phyloP scores from a whole-genome alignment of 306 rosid species.

The Rosa rugosa region DNA sequence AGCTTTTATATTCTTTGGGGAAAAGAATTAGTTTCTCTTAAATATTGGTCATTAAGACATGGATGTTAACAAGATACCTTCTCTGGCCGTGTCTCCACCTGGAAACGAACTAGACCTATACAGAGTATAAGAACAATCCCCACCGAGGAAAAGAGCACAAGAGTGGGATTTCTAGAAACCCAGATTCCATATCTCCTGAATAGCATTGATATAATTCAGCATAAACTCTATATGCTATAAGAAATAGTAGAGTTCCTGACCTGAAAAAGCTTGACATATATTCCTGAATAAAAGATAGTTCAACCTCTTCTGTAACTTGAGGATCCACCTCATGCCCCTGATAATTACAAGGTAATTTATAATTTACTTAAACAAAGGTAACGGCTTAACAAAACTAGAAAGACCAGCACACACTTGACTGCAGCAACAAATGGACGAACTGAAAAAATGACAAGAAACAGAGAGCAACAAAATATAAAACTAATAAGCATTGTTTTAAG shows the following conservation, averaged over 20 bases:
- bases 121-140: conserved; percentile 73
- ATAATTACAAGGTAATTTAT: not conserved
- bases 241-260: conserved; percentile 45
- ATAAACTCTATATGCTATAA: conserved; percentile 7
- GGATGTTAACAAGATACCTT: conserved; percentile 55
- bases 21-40: not conserved
- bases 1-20: not conserved
- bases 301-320: conserved; percentile 41
- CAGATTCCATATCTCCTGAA: conserved; percentile 82
- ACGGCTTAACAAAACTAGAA: conserved; percentile 7
- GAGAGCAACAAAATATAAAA: not conserved
- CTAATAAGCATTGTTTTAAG: not conserved
- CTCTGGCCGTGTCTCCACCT: conserved; percentile 92
- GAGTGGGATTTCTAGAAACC: conserved; percentile 75
- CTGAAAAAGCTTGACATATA: conserved; percentile 75
- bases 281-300: conserved; percentile 67
- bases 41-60: conserved; percentile 16
- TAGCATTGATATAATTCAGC: conserved; percentile 23
- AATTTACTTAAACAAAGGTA: conserved; percentile 26
- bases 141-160: conserved; percentile 73
- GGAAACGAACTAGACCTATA: conserved; percentile 68
- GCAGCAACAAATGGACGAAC: not conserved
- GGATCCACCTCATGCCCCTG: conserved; percentile 44
- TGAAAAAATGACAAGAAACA: not conserved
- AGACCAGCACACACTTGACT: not conserved